phyloP scores from a whole-genome alignment of 2,329 filamentous ascomycete species.

The Chaetomiaceae sp. region DNA sequence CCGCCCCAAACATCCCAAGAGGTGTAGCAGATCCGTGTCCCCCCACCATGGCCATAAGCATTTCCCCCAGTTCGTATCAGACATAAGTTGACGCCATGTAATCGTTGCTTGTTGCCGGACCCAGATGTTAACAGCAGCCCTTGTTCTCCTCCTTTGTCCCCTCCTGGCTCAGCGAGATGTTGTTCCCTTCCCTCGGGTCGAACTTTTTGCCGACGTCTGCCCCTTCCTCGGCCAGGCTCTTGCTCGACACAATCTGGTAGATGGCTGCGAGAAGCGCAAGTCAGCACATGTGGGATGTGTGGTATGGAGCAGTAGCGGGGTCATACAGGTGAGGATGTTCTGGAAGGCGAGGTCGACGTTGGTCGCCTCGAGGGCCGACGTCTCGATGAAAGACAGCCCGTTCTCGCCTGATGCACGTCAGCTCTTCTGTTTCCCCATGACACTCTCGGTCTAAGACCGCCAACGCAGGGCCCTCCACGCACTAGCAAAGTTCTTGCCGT shows the following conservation, averaged over 20 bases:
- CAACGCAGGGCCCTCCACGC: slow-evolving; percentile 36
- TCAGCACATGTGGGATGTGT: neutral
- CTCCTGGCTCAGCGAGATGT: slow-evolving; percentile 83
- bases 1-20: slow-evolving; percentile 20
- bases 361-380: slow-evolving; percentile 95
- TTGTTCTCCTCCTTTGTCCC: slow-evolving; percentile 23
- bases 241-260: slow-evolving; percentile 98
- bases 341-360: slow-evolving; percentile 99
- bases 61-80: slow-evolving; percentile 27
- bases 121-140: slow-evolving; percentile 26
- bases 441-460: neutral
- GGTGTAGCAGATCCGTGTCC: slow-evolving; percentile 27
- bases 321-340: slow-evolving; percentile 94
- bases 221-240: slow-evolving; percentile 89
- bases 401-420: slow-evolving; percentile 69
- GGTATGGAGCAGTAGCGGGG: neutral
- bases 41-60: slow-evolving; percentile 28
- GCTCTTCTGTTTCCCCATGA: neutral
- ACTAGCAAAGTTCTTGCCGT: slow-evolving; percentile 98
- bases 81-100: slow-evolving; percentile 33
- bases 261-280: slow-evolving; percentile 64
- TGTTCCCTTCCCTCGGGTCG: slow-evolving; percentile 57
- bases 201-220: slow-evolving; percentile 68
- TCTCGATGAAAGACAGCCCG: slow-evolving; percentile 98
- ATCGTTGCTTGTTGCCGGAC: slow-evolving; percentile 27